Base-by-base conservation (phyloP, 2,329 filamentous ascomycete genomes). In the Exophiala viscosa region DNA sequence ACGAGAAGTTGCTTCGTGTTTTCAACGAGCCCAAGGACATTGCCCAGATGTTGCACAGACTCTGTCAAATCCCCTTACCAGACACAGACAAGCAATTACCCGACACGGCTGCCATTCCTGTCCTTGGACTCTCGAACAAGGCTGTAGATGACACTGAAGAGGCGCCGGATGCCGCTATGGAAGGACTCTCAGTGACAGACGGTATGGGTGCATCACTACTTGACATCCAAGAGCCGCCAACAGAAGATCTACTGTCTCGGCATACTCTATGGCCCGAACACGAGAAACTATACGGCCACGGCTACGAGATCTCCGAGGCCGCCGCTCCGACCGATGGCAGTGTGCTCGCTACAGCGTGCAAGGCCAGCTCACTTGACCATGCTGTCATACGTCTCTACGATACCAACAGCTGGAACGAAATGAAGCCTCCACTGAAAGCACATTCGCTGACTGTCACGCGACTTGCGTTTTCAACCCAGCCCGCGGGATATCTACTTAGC, bases 211-310 rank as follows among this genome's bases (percentile, higher is more conserved):
- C 50, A 8, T 55, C 55, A 4, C 79, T 82, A 3, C 74, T 90
- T 6, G 79, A 85, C 39, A 77, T 86, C 47, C 72, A 82, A 38
- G 84, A 87, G 59, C 91, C 93, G 9, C 92, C 93, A 0, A 79
- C 90, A 33, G 93, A 99, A 70, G 93, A 97, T 69, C 86, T 89
- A 49, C 82, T 99, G 2, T 87, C 90, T 18, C 84, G 91, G 7
- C 85, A 95, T 68, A 95, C 93, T 0, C 82, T 99, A 31, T 99
- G 91, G 90, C 93, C 93, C 2, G 93, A 99, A 67, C 83, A 83
- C 5, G 93, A 99, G 70, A 99, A 99, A 73, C 80, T 99, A 1
- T 99, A 99, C 71, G 93, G 93, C 1, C 93, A 99, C 71, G 93
- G 93, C 28, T 96, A 96, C 71, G 93, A 99, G 70, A 92, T 99